A percentile compares a stretch with the other conserved stretches of the same genome.
These are phyloP conservation scores for Malus hybrid DNA, from an alignment of 331 rosid genomes.

Conservation along the genomic window DNA sequence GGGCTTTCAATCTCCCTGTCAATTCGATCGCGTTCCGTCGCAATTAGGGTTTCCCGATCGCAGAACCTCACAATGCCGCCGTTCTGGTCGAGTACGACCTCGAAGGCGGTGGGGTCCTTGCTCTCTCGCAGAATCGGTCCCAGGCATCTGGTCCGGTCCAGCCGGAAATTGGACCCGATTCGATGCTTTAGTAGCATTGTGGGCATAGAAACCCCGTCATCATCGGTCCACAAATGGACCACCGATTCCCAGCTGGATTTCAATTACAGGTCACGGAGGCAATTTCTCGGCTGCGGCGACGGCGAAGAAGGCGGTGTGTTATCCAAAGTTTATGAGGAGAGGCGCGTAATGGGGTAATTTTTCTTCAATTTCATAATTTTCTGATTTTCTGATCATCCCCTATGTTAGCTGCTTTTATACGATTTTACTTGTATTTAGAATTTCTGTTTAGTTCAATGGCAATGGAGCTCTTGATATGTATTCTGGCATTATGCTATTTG, in stretches of 20 bases:
- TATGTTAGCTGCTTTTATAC: not conserved
- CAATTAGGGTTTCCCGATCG: conserved; percentile 7
- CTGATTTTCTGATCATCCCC: not conserved
- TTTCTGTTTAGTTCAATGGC: not conserved
- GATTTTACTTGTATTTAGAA: not conserved
- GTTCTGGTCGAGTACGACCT: conserved; percentile 46
- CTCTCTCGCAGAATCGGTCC: conserved; percentile 31
- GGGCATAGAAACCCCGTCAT: conserved; percentile 23
- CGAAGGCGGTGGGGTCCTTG: conserved; percentile 49
- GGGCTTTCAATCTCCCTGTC: not conserved
- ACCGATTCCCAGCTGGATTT: conserved; percentile 11
- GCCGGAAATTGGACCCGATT: conserved; percentile 16
- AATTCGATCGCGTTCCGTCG: not conserved
- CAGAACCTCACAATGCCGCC: conserved; percentile 50
- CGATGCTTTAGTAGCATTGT: conserved; percentile 30
- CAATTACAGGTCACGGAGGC: conserved; percentile 25
- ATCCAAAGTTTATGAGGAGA: conserved; percentile 77
- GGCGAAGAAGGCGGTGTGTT: conserved; percentile 72
- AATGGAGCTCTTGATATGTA: not conserved
- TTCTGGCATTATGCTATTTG: not conserved
- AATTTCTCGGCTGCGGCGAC: conserved; percentile 81
- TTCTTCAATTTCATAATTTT: not conserved
- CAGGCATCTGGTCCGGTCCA: conserved; percentile 29
- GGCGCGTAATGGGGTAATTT: conserved; percentile 67
- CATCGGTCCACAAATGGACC: conserved; percentile 21